Evolutionary conservation across 2,329 filamentous ascomycete species (phyloP).

Genomic region (Pseudogymnoascus sp.): DNA sequence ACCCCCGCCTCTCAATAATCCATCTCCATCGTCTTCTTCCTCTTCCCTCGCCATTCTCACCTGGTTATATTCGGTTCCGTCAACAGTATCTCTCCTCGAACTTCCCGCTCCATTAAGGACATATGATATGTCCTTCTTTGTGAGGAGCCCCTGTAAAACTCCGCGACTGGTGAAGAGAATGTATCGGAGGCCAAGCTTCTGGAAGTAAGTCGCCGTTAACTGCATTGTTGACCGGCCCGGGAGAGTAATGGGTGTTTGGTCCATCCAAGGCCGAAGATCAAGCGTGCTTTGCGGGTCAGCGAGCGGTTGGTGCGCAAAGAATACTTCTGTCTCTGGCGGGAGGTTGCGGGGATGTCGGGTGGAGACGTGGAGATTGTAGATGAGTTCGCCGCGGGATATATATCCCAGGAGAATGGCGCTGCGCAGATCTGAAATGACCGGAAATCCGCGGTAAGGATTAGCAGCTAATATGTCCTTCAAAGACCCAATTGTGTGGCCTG

Average conservation of each 20-base stretch:
- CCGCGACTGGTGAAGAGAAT: constrained; percentile 81
- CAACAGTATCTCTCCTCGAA: constrained; percentile 39
- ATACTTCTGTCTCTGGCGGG: constrained; percentile 66
- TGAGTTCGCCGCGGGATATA: constrained; percentile 84
- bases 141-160: constrained; percentile 74
- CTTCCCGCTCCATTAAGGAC: constrained; percentile 74
- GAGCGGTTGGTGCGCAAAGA: constrained; percentile 77
- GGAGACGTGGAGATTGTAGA: constrained; percentile 67
- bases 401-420: constrained; percentile 82
- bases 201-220: constrained; percentile 88
- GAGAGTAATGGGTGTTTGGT: constrained; percentile 91
- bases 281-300: constrained; percentile 71
- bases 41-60: constrained; percentile 35
- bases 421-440: constrained; percentile 72
- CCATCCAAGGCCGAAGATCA: constrained; percentile 95
- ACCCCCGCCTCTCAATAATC: constrained; percentile 35
- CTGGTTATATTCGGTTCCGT: constrained; percentile 27
- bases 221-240: constrained; percentile 70
- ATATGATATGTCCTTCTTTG: constrained; percentile 97
- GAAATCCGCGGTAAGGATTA: constrained; percentile 83
- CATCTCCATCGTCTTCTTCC: constrained; percentile 37
- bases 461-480: constrained; percentile 64
- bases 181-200: constrained; percentile 86
- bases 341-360: constrained; percentile 51
- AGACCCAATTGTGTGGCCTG: constrained; percentile 76